phyloP scores from a whole-genome alignment of 2,329 filamentous ascomycete genomes.

The Cladorrhinum sp. region DNA sequence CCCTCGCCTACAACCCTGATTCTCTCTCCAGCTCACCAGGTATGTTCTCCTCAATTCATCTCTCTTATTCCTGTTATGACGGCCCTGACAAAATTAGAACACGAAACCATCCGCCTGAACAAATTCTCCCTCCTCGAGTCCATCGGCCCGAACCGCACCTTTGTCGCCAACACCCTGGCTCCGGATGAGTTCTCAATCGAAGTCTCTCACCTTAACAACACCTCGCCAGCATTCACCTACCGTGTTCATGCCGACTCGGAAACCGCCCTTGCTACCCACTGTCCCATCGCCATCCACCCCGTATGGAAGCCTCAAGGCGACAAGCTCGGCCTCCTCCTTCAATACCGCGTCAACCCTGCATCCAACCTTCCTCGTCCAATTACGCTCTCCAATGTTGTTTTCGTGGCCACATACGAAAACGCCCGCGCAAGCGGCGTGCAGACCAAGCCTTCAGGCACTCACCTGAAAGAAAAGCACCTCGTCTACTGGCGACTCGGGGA shows the following conservation, averaged over 20 bases:
- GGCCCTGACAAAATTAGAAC: conserved; percentile 37
- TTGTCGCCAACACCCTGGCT: conserved; percentile 64
- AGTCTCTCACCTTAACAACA: conserved; percentile 64
- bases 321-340: conserved; percentile 81
- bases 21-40: conserved; percentile 47
- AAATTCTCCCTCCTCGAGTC: conserved; percentile 87
- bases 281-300: conserved; percentile 70
- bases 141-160: conserved; percentile 89
- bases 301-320: conserved; percentile 80
- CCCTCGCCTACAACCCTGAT: conserved; percentile 70
- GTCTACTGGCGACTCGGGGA: conserved; percentile 81
- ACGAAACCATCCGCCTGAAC: conserved; percentile 74
- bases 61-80: background rate
- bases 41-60: conserved; percentile 37
- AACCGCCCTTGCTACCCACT: conserved; percentile 49
- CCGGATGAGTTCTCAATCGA: conserved; percentile 79
- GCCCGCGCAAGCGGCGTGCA: conserved; percentile 63
- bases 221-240: conserved; percentile 87
- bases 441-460: conserved; percentile 76
- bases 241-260: conserved; percentile 70
- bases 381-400: conserved; percentile 66
- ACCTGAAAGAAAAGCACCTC: conserved; percentile 70
- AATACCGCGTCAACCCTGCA: conserved; percentile 77
- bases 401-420: conserved; percentile 70
- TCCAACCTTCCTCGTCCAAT: conserved; percentile 45